Evolutionary conservation across 768 basidiomycete species (phyloP), one percentile per base, ranked within the genome.

Genomic region (Glaciozyma martinii): DNA sequence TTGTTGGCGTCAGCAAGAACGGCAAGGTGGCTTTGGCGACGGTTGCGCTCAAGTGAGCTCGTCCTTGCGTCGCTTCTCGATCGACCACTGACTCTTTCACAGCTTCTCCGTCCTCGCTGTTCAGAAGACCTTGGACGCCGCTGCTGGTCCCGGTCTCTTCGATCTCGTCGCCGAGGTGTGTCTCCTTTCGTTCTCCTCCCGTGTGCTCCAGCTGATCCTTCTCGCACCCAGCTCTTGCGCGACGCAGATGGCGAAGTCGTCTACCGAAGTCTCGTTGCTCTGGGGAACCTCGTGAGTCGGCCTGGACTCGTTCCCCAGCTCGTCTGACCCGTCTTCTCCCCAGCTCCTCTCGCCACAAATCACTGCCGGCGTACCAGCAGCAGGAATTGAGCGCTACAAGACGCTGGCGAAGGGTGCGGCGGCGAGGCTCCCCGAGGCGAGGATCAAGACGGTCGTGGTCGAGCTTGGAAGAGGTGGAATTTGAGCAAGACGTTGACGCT

Each of bases 1-100:
- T 83, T 1, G 74, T 78, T 25, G 76, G 78, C 5, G 77, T 89
- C 71, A 82, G 81, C 46, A 92, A 89, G 76, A 78, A 80, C 5
- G 87, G 87, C 56, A 83, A 88, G 37, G 80, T 90, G 5, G 87
- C 90, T 0, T 73, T 92, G 55, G 85, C 88, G 6, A 93, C 92
- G 0, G 78, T 92, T 43, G 76, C 89, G 40, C 85, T 97, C 78
- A 98, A 98, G 94, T 98, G 71, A 72, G 87, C 80, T 21, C 42
- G 25, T 29, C 46, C 33, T 23, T 42, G 15, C 8, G 8, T 27
- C 29, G 25, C 19, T 19, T 56, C 42, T 30, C 27, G 43, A 55
- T 32, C 23, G 19, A 52, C n/a, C 29, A 19, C 58, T 47, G 15
- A 18, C 56, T 30, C 40, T 30, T 29, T 27, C 18, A 15, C 60